Evolutionary conservation across 768 basidiomycete species (phyloP).

Genomic region (Tylopilus vinaceipallidus): DNA sequence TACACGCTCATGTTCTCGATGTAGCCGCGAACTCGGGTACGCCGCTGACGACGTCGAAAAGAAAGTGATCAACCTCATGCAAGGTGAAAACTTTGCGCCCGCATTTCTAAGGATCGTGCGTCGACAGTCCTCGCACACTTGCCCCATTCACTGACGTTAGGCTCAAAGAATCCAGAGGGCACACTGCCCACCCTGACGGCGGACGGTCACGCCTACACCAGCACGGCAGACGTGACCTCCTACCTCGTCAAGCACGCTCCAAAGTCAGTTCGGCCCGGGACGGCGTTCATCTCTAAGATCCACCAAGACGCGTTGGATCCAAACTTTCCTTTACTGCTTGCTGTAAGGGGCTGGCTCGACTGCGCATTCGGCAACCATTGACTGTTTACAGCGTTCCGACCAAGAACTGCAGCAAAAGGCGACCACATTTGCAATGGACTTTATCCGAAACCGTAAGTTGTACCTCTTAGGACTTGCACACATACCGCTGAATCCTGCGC

Average conservation of each 20-base stretch:
- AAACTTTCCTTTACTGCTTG: conserved; percentile 47
- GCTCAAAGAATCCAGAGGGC: conserved; percentile 40
- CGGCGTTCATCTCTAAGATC: conserved; percentile 38
- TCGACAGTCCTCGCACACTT: background rate
- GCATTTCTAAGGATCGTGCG: conserved; percentile 41
- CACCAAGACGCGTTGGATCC: conserved; percentile 49
- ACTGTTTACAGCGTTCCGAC: conserved; percentile 39
- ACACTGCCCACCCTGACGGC: conserved; percentile 43
- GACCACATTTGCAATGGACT: conserved; percentile 32
- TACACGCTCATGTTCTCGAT: background rate
- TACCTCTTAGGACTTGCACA: background rate
- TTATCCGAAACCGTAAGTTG: conserved; percentile 41
- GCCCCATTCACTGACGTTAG: background rate
- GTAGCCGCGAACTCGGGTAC: conserved; percentile 45
- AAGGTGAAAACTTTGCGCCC: conserved; percentile 49
- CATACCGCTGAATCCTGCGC: background rate
- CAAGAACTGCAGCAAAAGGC: conserved; percentile 43
- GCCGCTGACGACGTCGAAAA: conserved; percentile 34
- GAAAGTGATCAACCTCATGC: conserved; percentile 39
- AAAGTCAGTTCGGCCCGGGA: conserved; percentile 33
- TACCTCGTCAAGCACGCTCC: conserved; percentile 42
- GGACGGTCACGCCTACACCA: conserved; percentile 37
- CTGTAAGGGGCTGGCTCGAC: conserved; percentile 30
- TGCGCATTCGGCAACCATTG: background rate
- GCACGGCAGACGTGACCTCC: conserved; percentile 39